Percentiles rank a stretch among this genome's conserved stretches.
These are phyloP conservation scores for Schizosaccharomyces japonicus DNA, from an alignment of 805 yeast species.

Conservation along the genomic window DNA sequence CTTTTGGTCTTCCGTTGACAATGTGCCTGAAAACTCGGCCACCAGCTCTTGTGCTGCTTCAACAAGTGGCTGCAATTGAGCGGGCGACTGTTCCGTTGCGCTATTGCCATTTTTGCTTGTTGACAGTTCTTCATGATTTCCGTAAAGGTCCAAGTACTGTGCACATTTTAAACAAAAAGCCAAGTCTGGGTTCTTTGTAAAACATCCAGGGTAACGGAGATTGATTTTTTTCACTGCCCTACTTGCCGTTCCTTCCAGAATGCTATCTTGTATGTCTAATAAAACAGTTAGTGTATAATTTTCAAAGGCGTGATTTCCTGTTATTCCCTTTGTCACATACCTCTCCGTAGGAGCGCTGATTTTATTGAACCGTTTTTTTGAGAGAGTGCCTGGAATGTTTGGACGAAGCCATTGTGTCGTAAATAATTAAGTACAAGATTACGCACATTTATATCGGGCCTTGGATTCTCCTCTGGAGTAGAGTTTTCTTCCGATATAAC, in stretches of 20 bases:
- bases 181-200: background rate
- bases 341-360: background rate
- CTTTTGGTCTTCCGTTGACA: background rate
- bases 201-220: background rate
- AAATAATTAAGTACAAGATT: slow-evolving; percentile 25
- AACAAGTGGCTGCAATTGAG: background rate
- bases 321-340: background rate
- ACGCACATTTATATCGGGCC: background rate
- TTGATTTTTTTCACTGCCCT: background rate
- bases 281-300: too few species aligned
- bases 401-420: slow-evolving; percentile 33
- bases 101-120: background rate
- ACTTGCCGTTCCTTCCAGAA: background rate
- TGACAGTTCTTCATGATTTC: background rate
- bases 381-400: slow-evolving; percentile 27
- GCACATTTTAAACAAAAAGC: background rate
- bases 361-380: background rate
- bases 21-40: background rate
- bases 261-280: background rate
- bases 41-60: background rate
- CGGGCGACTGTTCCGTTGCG: too few species aligned
- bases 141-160: background rate
- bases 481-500: slow-evolving; percentile 8
- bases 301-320: background rate
- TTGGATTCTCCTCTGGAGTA: background rate